Evolutionary conservation across 2,329 filamentous ascomycete genomes (phyloP).

Genomic region (Cytospora leucostoma): DNA sequence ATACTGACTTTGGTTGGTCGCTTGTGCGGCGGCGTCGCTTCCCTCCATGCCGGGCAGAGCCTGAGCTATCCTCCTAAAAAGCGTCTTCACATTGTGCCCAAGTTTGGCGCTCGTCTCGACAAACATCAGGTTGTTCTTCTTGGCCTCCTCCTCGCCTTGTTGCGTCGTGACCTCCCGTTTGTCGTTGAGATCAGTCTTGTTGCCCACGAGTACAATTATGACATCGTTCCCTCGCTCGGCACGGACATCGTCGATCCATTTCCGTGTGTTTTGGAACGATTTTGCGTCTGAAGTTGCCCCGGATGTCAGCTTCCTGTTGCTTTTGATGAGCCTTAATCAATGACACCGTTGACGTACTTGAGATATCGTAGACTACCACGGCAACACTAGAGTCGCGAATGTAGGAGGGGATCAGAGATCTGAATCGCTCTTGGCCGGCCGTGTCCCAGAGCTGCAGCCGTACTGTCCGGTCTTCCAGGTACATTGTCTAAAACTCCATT

Average conservation of each 20-base stretch:
- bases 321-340: constrained; percentile 20
- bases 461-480: constrained; percentile 96
- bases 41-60: constrained; percentile 97
- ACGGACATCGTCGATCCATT: constrained; percentile 98
- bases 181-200: constrained; percentile 98
- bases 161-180: constrained; percentile 96
- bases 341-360: constrained; percentile 57
- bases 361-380: constrained; percentile 98
- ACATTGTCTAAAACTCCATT: constrained; percentile 77
- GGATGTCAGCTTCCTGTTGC: constrained; percentile 6
- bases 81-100: constrained; percentile 94
- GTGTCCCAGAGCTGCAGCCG: constrained; percentile 98
- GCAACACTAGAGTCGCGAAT: constrained; percentile 98
- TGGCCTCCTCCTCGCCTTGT: constrained; percentile 96
- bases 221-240: constrained; percentile 97
- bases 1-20: constrained; percentile 72
- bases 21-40: constrained; percentile 73
- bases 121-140: constrained; percentile 98
- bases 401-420: constrained; percentile 95
- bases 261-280: constrained; percentile 97
- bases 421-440: constrained; percentile 94
- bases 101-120: constrained; percentile 98
- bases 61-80: constrained; percentile 98
- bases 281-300: constrained; percentile 66
- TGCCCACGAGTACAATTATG: constrained; percentile 96